phyloP scores from a whole-genome alignment of 1,284 basidiomycete species.

The Apiotrichum veenhuisii region DNA sequence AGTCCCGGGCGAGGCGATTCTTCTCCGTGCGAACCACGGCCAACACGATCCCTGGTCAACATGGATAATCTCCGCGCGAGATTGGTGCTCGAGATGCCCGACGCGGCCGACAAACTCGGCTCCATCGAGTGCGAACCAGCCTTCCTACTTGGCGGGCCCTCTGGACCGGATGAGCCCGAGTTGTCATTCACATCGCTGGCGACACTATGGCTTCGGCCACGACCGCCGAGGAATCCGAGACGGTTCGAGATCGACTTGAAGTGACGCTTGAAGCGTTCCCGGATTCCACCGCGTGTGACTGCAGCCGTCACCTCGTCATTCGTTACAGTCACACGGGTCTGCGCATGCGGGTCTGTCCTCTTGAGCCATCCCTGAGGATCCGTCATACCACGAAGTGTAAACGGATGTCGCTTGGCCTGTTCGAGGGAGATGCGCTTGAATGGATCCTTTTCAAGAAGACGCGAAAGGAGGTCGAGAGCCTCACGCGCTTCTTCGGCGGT shows the following conservation, averaged over 20 bases:
- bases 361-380: constrained; percentile 73
- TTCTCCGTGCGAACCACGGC: neutral
- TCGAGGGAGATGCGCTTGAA: constrained; percentile 73
- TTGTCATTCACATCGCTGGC: constrained; percentile 25
- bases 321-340: constrained; percentile 64
- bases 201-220: constrained; percentile 31
- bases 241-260: constrained; percentile 38
- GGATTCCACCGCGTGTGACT: constrained; percentile 51
- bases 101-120: neutral
- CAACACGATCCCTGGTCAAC: neutral
- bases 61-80: constrained; percentile 14
- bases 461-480: constrained; percentile 68
- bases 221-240: constrained; percentile 28
- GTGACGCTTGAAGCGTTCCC: constrained; percentile 38
- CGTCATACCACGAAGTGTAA: constrained; percentile 71
- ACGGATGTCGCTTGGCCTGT: constrained; percentile 72
- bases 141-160: constrained; percentile 1
- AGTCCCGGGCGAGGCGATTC: constrained; percentile 17
- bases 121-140: constrained; percentile 12
- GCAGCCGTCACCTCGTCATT: constrained; percentile 77
- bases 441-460: constrained; percentile 79
- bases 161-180: constrained; percentile 6
- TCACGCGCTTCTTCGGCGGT: constrained; percentile 55
- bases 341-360: constrained; percentile 64
- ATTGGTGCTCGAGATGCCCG: constrained; percentile 1